phyloP scores from a whole-genome alignment of 176 grass and related monocot species.

The Oryza glumipatula region DNA sequence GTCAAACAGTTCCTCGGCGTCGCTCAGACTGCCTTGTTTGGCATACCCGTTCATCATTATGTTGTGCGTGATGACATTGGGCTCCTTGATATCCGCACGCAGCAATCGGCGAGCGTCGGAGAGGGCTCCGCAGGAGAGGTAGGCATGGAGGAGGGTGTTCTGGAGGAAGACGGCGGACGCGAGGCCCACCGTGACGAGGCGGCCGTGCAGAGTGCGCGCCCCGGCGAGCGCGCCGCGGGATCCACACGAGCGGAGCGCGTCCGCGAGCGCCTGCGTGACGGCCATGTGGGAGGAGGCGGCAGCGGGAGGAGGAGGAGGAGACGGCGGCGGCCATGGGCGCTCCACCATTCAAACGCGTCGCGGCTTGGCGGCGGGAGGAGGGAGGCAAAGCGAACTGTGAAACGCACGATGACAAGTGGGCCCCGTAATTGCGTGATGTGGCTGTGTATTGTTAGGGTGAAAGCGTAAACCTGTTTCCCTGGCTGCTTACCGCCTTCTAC shows the following conservation, averaged over 20 bases:
- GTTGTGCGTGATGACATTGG: slow-evolving; percentile 80
- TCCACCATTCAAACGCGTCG: slow-evolving; percentile 70
- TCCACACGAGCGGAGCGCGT: slow-evolving; percentile 57
- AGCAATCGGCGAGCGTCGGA: slow-evolving; percentile 62
- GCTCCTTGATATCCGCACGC: slow-evolving; percentile 46
- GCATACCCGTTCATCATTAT: slow-evolving; percentile 72
- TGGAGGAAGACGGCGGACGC: slow-evolving; percentile 81
- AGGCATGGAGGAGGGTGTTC: slow-evolving; percentile 85
- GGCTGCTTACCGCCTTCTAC: background rate
- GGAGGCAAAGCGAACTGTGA: background rate
- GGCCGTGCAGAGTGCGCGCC: slow-evolving; percentile 70
- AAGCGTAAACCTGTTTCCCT: background rate
- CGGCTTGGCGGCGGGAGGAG: background rate
- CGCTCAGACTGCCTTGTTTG: slow-evolving; percentile 58
- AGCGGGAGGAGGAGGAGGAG: slow-evolving; percentile 21
- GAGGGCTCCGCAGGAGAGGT: slow-evolving; percentile 71
- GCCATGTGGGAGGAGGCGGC: slow-evolving; percentile 62
- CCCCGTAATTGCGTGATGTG: background rate
- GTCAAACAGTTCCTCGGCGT: slow-evolving; percentile 73
- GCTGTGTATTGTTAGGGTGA: background rate
- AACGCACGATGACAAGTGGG: slow-evolving; percentile 26
- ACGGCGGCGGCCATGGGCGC: slow-evolving; percentile 64
- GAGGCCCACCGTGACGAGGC: slow-evolving; percentile 74
- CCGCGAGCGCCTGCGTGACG: slow-evolving; percentile 71
- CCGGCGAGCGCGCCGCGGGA: slow-evolving; percentile 41